Evolutionary conservation across 1,284 basidiomycete genomes (phyloP).

Genomic region (Ustilago tritici): DNA sequence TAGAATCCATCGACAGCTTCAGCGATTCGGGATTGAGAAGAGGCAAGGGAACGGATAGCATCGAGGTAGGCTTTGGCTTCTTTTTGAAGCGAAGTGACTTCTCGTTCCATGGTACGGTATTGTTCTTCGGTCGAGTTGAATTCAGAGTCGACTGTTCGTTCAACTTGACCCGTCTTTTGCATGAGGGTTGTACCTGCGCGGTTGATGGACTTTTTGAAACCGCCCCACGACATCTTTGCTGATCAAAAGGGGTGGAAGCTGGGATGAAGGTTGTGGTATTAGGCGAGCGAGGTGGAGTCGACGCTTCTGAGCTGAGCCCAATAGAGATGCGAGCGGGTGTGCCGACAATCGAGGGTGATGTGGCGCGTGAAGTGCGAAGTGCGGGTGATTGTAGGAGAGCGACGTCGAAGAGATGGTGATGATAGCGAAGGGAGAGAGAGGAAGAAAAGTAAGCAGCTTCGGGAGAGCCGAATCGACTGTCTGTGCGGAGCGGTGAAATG

Average conservation of each 20-base stretch:
- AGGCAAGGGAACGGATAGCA: constrained; percentile 87
- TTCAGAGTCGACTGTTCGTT: constrained; percentile 92
- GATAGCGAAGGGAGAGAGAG: background rate
- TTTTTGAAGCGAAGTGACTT: constrained; percentile 81
- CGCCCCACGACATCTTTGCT: constrained; percentile 66
- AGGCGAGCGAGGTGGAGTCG: background rate
- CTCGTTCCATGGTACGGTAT: constrained; percentile 81
- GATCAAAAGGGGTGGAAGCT: background rate
- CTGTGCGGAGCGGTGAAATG: constrained; percentile 9
- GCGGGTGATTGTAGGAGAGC: constrained; percentile 2
- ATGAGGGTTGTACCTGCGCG: constrained; percentile 87
- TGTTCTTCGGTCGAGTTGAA: constrained; percentile 92
- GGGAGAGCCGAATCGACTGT: background rate
- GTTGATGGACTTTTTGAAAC: constrained; percentile 94
- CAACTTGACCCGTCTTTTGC: constrained; percentile 88
- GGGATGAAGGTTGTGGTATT: background rate
- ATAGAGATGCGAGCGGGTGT: background rate
- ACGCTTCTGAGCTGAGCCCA: background rate
- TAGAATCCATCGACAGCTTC: constrained; percentile 96
- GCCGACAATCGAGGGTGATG: background rate
- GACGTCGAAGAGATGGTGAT: background rate
- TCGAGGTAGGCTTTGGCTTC: constrained; percentile 95
- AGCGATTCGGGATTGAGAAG: constrained; percentile 91
- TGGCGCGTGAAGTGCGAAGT: background rate
- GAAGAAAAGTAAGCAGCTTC: constrained; percentile 4